Evolutionary conservation across 106 monocot species (phyloP), one percentile per base, ranked within the genome.

Genomic region (Apostasia ramifera): DNA sequence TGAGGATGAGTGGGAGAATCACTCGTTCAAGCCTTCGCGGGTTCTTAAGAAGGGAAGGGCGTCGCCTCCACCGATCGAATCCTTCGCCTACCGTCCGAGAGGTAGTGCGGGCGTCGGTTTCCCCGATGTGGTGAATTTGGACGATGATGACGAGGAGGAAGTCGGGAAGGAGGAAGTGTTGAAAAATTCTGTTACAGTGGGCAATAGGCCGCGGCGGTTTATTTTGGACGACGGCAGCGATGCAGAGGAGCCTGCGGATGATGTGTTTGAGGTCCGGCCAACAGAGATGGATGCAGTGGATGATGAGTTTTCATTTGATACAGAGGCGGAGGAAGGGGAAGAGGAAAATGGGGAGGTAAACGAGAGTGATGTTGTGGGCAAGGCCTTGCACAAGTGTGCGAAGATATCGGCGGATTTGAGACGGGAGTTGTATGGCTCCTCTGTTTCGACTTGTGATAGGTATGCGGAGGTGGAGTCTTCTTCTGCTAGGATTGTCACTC

Each of bases 1-100:
- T 69, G 95, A 92, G 66, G 92, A 97, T 6, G 95, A 97, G 76
- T 97, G 95, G 95, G 86, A 84, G 41, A 54, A 81, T 40, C 82
- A 86, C 80, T 15, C 15, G 41, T 92, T 97, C 80, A 74, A 76
- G 14, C 81, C 95, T 40, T 86, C 88, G 45, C 51, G 80, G 26
- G 63, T 89, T 37, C 74, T 97, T 69, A 85, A 84, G 53, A 83
- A 76, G 63, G 44, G 61, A 73, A 80, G 66, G 40, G n/a, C 73
- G 53, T 59, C 70, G 38, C 51, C 79, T 41, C 68, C 69, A 1
- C 85, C 89, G 1, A 87, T 92, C 75, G 97, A 97, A 52, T 92
- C 97, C 56, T 97, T 92, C 63, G 74, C 79, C 42, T 97, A 94
- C 70, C 65, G 68, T 11, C 64, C 85, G 40, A 61, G 47, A 41